A percentile compares a stretch with the other conserved stretches of the same genome.
Evolutionary conservation across 345 rosid species (phyloP).

Genomic region (Eucalyptus erythrocorys): DNA sequence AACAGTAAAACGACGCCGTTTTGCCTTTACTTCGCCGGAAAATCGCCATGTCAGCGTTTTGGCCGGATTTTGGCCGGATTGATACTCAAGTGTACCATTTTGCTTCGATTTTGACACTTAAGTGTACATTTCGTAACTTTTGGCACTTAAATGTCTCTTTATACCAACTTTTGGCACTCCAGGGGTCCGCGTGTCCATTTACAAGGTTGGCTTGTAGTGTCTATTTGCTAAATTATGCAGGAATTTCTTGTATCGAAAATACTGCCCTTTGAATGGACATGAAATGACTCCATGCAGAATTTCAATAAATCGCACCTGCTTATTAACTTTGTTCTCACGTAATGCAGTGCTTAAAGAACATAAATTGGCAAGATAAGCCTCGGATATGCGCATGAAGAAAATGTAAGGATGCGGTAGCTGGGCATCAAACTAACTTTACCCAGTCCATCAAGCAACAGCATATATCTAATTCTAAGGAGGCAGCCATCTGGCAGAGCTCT

Average conservation of each 20-base stretch:
- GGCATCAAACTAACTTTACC: background rate
- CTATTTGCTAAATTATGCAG: background rate
- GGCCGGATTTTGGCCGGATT: too few species aligned
- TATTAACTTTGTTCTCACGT: background rate
- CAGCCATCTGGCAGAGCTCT: background rate
- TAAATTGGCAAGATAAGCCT: background rate
- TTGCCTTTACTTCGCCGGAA: too few species aligned
- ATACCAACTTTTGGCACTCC: too few species aligned
- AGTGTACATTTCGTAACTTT: too few species aligned
- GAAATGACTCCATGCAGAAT: background rate
- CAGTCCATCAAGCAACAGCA: background rate
- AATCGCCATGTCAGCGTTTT: too few species aligned
- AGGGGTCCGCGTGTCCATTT: too few species aligned
- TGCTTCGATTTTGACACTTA: too few species aligned
- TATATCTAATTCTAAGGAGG: background rate
- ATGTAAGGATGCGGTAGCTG: background rate
- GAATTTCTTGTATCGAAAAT: background rate
- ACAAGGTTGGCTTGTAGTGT: background rate
- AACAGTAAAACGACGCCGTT: too few species aligned
- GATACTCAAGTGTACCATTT: too few species aligned
- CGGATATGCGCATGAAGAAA: background rate
- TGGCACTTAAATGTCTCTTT: too few species aligned
- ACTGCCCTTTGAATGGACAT: background rate
- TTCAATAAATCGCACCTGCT: accelerated
- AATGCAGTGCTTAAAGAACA: background rate